Base-by-base conservation (phyloP, 768 basidiomycete genomes). In the Wakefieldia striispora region DNA sequence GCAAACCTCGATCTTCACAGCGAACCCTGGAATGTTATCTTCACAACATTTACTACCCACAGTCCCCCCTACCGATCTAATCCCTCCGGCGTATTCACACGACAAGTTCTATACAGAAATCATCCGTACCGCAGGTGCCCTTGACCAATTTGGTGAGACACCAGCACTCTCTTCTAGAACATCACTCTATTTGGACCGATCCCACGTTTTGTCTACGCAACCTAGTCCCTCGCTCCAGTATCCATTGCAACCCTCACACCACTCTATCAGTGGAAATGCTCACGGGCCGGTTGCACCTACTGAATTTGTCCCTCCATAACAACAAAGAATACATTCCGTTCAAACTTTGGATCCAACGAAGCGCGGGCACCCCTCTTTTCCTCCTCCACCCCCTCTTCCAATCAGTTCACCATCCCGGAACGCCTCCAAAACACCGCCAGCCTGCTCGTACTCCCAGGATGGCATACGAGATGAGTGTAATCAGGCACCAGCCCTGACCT, bases 61-160 rank as follows among this genome's bases (percentile, higher is more conserved):
- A 6, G 38, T 44, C 21, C 40, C 49, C 26, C 26, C 42, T 38
- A 26, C 24, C 6, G 40, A 17, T 23, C 14, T 46, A 45, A 35
- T 43, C 36, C 29, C 45, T 45, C 45, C 49, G 31, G n/a, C 13
- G 27, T 33, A 20, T 41, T 57, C 53, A 41, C 50, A 59, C 41
- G 39, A 41, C 8, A 23, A 34, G 27, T 21, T 10, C 6, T 43
- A n/a, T 26, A 36, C 24, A 37, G 40, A 20, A 13, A 27, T 41
- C 9, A 29, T 31, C 44, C 35, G 17, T 31, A 14, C 35, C 12
- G 40, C 33, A 23, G 36, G 38, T 27, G 40, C n/a, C 23, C 27
- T 48, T 6, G n/a, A 19, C 35, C 47, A 50, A 23, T 35, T 36
- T 42, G 35, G 23, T 31, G 20, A 48, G 35, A 37, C 14, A 16